Conservation (phyloP, 352 stramenopile species). For the Phytophthora hibernalis region DNA sequence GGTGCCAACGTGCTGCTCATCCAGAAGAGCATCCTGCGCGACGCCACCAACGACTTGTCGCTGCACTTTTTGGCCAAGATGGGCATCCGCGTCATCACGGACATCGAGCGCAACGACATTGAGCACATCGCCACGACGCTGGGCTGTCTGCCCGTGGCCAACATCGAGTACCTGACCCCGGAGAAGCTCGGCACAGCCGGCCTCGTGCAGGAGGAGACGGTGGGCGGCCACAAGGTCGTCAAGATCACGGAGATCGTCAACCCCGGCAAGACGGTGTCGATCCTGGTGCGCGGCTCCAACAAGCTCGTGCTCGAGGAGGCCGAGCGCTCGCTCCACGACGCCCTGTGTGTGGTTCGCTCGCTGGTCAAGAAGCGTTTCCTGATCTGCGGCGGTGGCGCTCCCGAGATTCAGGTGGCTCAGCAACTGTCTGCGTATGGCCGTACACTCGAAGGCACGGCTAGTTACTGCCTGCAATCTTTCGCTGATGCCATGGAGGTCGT, state of each 20-base stretch:
- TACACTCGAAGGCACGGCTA: constrained; percentile 94
- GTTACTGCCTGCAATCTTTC: constrained; percentile 98
- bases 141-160: constrained; percentile 96
- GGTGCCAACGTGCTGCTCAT: constrained; percentile 99
- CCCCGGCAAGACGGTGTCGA: constrained; percentile 96
- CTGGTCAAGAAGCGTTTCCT: constrained; percentile 99
- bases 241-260: constrained; percentile 98
- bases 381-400: constrained; percentile 97
- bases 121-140: constrained; percentile 99
- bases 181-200: constrained; percentile 97
- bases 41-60: constrained; percentile 99
- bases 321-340: constrained; percentile 98
- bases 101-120: constrained; percentile 98
- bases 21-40: constrained; percentile 99
- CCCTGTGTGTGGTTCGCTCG: constrained; percentile 97
- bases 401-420: constrained; percentile 97
- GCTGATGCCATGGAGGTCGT: constrained; percentile 98
- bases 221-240: constrained; percentile 97
- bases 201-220: constrained; percentile 96
- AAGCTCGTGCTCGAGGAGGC: constrained; percentile 99
- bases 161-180: constrained; percentile 97
- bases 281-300: constrained; percentile 98
- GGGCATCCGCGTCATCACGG: constrained; percentile 99
- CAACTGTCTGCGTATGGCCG: constrained; percentile 93
- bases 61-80: constrained; percentile 99